phyloP scores from a whole-genome alignment of 768 basidiomycete species.

The Rubroboletus pulcherrimus region DNA sequence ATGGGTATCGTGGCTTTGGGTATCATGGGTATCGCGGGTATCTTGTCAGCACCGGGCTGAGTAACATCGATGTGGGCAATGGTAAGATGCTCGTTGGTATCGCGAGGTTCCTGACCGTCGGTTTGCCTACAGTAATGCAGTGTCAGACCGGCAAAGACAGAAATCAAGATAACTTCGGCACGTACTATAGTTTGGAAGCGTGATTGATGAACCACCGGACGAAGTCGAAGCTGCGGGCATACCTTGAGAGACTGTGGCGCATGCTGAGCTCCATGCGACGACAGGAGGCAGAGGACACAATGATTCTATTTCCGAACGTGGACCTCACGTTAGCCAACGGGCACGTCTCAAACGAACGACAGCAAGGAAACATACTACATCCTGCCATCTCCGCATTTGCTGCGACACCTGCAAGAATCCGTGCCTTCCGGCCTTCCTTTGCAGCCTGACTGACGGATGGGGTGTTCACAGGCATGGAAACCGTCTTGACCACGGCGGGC shows the following conservation, averaged over 20 bases:
- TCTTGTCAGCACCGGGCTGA: constrained; percentile 8
- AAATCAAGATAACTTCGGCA: neutral
- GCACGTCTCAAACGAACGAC: neutral
- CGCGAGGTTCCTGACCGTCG: neutral
- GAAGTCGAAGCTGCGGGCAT: neutral
- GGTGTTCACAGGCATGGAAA: neutral
- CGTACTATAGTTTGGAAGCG: constrained; percentile 2
- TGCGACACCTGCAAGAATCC: neutral
- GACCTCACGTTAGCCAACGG: neutral
- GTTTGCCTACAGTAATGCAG: neutral
- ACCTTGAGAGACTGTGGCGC: neutral
- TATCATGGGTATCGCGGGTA: constrained; percentile 5
- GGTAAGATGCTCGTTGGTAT: constrained; percentile 1
- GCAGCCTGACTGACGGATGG: neutral
- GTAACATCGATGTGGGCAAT: neutral
- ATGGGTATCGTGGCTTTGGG: constrained; percentile 1
- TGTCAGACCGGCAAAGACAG: neutral
- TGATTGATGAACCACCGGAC: neutral
- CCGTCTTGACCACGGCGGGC: constrained; percentile 8
- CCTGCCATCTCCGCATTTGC: neutral
- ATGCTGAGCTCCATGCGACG: neutral
- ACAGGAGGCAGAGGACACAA: neutral
- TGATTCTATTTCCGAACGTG: neutral
- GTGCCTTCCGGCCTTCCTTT: constrained; percentile 1
- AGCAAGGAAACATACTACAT: neutral